These are phyloP conservation scores for Taxillus chinensis DNA, from an alignment of 164 flowering plant species.

Conservation along the genomic window DNA sequence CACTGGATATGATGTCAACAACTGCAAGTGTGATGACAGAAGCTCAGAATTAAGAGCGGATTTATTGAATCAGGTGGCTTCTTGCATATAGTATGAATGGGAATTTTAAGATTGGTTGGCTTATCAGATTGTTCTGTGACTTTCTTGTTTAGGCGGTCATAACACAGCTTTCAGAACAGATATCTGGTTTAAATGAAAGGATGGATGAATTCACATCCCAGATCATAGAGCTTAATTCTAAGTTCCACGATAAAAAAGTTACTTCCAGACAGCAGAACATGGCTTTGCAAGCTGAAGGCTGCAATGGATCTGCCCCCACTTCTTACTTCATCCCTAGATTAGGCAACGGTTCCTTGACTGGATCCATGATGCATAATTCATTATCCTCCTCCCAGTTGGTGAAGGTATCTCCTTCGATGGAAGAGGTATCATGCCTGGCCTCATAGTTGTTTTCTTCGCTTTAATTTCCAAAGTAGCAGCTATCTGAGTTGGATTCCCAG, in stretches of 20 bases:
- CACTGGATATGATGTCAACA: constrained; percentile 26
- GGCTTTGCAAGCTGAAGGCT: constrained; percentile 48
- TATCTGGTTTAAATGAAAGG: constrained; percentile 70
- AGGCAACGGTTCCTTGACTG: constrained; percentile 61
- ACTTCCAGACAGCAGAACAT: constrained; percentile 57
- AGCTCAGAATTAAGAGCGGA: constrained; percentile 27
- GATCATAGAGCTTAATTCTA: constrained; percentile 77
- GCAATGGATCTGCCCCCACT: constrained; percentile 78
- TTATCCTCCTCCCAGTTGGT: constrained; percentile 67
- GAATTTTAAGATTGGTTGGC: too few relatives aligned
- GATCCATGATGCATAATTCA: constrained; percentile 45
- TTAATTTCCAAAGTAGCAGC: too few relatives aligned
- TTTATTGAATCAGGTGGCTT: background rate
- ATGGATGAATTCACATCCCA: constrained; percentile 83
- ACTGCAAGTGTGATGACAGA: constrained; percentile 41
- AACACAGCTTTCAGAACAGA: constrained; percentile 87
- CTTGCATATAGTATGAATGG: too few relatives aligned
- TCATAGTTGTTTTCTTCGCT: background rate
- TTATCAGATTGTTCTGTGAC: background rate
- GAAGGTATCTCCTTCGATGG: constrained; percentile 62
- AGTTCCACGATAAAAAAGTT: constrained; percentile 32
- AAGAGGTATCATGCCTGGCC: constrained; percentile 51
- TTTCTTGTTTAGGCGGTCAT: constrained; percentile 31
- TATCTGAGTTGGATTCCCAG: too few relatives aligned
- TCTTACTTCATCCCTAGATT: constrained; percentile 55